Evolutionary conservation across 805 yeast species (phyloP).

Genomic region (Candida sphagnicola): DNA sequence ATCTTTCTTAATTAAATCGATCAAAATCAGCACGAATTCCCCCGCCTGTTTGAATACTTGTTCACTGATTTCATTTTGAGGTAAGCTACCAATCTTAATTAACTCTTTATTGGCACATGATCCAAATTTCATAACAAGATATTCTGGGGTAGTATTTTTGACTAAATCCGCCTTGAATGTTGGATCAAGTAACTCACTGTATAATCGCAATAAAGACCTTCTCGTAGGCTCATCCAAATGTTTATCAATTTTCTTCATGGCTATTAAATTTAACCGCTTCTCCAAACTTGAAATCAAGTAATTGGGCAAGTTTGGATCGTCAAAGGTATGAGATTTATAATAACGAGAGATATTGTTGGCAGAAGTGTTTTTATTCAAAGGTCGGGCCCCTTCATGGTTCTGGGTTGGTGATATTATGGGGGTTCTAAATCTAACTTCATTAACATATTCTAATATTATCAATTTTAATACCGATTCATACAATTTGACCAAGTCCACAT

Average conservation of each 20-base stretch:
- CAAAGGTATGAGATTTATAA: constrained; percentile 4
- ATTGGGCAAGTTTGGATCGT: constrained; percentile 34
- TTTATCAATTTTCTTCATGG: constrained; percentile 37
- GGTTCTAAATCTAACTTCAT: constrained; percentile 58
- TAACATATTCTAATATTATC: constrained; percentile 54
- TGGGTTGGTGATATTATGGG: constrained; percentile 9
- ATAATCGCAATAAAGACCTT: constrained; percentile 57
- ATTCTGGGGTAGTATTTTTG: constrained; percentile 36
- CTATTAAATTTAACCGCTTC: constrained; percentile 38
- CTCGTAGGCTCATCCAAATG: constrained; percentile 47
- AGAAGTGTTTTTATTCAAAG: background rate
- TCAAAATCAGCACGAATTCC: constrained; percentile 33
- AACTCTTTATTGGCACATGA: constrained; percentile 51
- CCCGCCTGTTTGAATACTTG: constrained; percentile 35
- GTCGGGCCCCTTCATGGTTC: background rate
- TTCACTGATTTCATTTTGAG: constrained; percentile 25
- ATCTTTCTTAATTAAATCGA: constrained; percentile 33
- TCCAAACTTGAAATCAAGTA: constrained; percentile 37
- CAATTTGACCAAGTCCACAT: constrained; percentile 24
- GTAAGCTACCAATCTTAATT: constrained; percentile 34
- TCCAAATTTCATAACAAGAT: constrained; percentile 49
- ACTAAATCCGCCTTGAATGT: constrained; percentile 29
- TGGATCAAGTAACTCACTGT: constrained; percentile 56
- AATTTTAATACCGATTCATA: constrained; percentile 54
- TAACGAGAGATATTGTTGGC: constrained; percentile 5